A percentile compares a stretch with the other conserved stretches of the same genome.
Conservation (phyloP, 805 yeast genomes). For the Saturnispora sekii region DNA sequence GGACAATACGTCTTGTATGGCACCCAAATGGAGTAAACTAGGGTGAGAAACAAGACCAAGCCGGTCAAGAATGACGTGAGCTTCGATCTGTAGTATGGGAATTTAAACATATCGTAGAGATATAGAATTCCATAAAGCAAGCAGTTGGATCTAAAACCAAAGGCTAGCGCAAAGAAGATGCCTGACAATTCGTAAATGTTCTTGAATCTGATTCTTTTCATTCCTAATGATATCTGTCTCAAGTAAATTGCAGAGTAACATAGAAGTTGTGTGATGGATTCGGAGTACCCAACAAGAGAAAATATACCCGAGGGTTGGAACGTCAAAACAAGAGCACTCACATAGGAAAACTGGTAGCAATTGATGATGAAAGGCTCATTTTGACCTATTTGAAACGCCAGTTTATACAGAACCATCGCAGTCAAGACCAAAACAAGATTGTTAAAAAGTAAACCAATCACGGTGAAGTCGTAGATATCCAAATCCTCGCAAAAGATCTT, state of each 20-base stretch:
- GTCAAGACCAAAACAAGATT: constrained; percentile 45
- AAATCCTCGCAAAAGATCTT: constrained; percentile 11
- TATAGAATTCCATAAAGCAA: constrained; percentile 61
- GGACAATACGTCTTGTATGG: constrained; percentile 63
- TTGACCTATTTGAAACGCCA: constrained; percentile 30
- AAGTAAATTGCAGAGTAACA: constrained; percentile 47
- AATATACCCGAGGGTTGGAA: constrained; percentile 79
- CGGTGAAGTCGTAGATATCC: constrained; percentile 34
- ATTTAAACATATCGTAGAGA: constrained; percentile 40
- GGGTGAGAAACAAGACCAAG: constrained; percentile 34
- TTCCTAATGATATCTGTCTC: constrained; percentile 29
- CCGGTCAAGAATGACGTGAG: constrained; percentile 46
- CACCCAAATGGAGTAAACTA: constrained; percentile 37
- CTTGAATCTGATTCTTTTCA: constrained; percentile 4
- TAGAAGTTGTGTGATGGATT: constrained; percentile 55
- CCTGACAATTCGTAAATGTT: constrained; percentile 39
- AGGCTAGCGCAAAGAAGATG: constrained; percentile 42
- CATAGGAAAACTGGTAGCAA: constrained; percentile 9
- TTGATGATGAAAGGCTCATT: background rate
- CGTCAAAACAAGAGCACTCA: constrained; percentile 33
- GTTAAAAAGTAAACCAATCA: constrained; percentile 39
- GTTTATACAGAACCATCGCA: constrained; percentile 36
- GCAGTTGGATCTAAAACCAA: constrained; percentile 67
- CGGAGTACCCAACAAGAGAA: constrained; percentile 65
- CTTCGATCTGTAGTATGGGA: constrained; percentile 10